Evolutionary conservation across 345 rosid genomes (phyloP), one percentile per base, ranked within the genome.

Genomic region (Acer negundo): DNA sequence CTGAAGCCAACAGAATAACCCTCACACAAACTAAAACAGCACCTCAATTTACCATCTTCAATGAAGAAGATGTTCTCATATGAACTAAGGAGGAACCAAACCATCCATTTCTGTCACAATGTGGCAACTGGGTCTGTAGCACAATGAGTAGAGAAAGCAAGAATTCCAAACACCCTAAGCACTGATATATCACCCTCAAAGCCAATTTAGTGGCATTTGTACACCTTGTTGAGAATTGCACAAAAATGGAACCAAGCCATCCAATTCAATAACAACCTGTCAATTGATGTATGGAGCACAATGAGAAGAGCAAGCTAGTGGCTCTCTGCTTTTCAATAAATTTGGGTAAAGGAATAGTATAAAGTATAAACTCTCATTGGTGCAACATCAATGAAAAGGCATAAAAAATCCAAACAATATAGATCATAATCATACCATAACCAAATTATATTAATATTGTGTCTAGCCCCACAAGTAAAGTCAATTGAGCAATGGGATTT

Each of bases 231-330:
- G 74, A 71, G n/a, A n/a, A 77, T 71, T 58, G 51, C 22, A 61
- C 13, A 72, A 78, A 83, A 80, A 67, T 47, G 81, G 87, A 81
- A 87, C 67, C 73, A 62, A 82, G 62, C 12, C 31, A 77, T 84
- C 85, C 82, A 78, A 84, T 80, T 85, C 42, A 56, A 35, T 62
- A 58, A 67, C 73, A 79, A 78, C 74, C 77, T 73, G 78, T 84
- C 84, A 78, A 83, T 84, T 77, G 0, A 79, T 88, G 76, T 89
- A 63, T 44, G 92, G 88, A 90, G 90, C 93, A 83, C 74, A 75
- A 87, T 89, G 90, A 92, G 92, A 89, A 90, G 93, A 87, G 76
- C 94, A 86, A 86, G 87, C 91, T 79, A 63, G 38, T 55, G 68
- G 84, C 82, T 81, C 69, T 80, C 72, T 74, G 89, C 85, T 84